These are phyloP conservation scores for Yamadazyma laniorum DNA, from an alignment of 805 yeast species.

Conservation along the genomic window DNA sequence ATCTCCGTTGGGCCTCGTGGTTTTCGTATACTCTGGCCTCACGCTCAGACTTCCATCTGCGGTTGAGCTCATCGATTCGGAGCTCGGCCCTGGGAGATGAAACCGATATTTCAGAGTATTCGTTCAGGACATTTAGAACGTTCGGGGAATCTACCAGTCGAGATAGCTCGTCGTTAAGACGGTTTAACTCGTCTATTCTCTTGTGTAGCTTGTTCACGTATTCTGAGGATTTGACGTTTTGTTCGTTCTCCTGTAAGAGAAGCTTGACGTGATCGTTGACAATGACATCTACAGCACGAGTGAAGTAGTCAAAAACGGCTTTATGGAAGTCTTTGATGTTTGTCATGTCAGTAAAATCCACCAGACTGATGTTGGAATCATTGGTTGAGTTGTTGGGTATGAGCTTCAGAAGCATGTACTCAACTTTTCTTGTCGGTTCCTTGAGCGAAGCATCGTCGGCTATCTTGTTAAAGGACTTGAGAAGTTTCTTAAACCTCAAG, in stretches of 20 bases:
- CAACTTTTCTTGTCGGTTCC: conserved; percentile 56
- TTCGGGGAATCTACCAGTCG: conserved; percentile 11
- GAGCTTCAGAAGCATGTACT: conserved; percentile 15
- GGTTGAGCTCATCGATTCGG: conserved; percentile 60
- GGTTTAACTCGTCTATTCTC: conserved; percentile 27
- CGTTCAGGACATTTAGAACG: conserved; percentile 10
- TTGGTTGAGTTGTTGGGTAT: conserved; percentile 8
- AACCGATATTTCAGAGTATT: conserved; percentile 7
- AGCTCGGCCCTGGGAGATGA: conserved; percentile 25
- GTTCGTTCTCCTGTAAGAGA: conserved; percentile 34
- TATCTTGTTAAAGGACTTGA: conserved; percentile 50
- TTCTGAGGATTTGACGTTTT: conserved; percentile 16
- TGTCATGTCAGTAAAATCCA: conserved; percentile 21
- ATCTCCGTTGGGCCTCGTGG: conserved; percentile 50
- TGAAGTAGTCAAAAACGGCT: conserved; percentile 52
- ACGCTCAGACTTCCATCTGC: conserved; percentile 67
- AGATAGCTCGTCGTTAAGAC: conserved; percentile 20
- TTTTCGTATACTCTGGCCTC: conserved; percentile 66
- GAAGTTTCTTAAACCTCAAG: conserved; percentile 48
- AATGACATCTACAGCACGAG: conserved; percentile 58
- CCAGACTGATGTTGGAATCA: conserved; percentile 12
- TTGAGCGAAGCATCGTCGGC: conserved; percentile 57
- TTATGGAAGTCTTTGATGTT: conserved; percentile 36
- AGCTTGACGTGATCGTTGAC: conserved; percentile 53
- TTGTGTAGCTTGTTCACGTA: conserved; percentile 23